Base-by-base conservation (phyloP, 495 filamentous ascomycete genomes). In the Penicillium arizonense region DNA sequence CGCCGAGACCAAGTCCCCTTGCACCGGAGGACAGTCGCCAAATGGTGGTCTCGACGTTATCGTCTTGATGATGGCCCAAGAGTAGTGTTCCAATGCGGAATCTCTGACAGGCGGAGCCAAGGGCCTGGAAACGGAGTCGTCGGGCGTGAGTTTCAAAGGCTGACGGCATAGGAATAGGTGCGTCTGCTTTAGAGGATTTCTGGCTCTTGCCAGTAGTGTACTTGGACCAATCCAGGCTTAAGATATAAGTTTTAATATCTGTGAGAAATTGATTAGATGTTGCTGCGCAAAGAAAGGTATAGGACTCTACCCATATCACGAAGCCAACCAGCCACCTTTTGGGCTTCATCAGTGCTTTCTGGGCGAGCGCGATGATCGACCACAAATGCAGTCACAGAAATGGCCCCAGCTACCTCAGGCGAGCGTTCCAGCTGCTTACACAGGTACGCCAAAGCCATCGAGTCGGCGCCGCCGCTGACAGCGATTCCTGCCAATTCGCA, bases 401-500 rank as follows among this genome's bases (percentile, higher is more conserved):
- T 48, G 5, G 55, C 52, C 23, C 68, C 54, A 51, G 64, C 21
- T 61, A 51, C 4, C 24, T 50, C 55, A 7, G 37, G 14, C 6
- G 49, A 33, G 0, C 55, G 45, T 37, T 78, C 70, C 43, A 83
- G 56, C 42, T 76, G 68, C 35, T 65, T 66, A 55, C 84, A 91
- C n/a, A 97, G 78, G 50, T 72, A 80, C 37, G 91, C 90, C 34
- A 98, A 74, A 18, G 92, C 93, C 91, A 96, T 98, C 4, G 94
- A 97, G 62, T 98, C 94, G 12, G 94, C 88, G 13, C 94, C 94
- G 6, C 94, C 94, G 65, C 93, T 97, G 41, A 97, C 73, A 10
- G 93, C 93, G 24, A 97, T 72, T 50, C 82, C 93, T 95, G 57
- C 2, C 10, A 12, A 36, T 53, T 40, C 49, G 18, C 46, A 34